Conservation (phyloP, 345 rosid genomes). For the Aurinia saxatilis region DNA sequence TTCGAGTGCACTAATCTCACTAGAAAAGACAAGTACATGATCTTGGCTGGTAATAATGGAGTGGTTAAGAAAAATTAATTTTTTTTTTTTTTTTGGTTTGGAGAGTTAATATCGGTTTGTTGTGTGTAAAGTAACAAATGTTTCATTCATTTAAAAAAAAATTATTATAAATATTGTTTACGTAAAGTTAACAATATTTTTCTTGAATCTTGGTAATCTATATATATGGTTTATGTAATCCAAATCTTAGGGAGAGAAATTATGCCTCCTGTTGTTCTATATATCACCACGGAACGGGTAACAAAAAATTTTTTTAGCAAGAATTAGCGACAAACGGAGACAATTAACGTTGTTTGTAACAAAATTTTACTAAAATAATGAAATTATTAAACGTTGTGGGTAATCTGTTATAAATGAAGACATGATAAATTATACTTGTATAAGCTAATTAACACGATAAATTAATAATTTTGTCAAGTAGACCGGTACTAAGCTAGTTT, state of each 20-base stretch:
- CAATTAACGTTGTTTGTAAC: too few species aligned
- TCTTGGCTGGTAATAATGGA: constrained; percentile 78
- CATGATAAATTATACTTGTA: too few species aligned
- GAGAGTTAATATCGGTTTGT: neutral
- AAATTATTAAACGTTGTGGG: too few species aligned
- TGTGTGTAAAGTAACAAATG: constrained; percentile 15
- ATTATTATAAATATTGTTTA: neutral
- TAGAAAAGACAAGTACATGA: constrained; percentile 64
- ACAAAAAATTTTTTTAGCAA: too few species aligned
- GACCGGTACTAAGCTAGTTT: too few species aligned
- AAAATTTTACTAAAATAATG: too few species aligned
- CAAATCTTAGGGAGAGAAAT: neutral
- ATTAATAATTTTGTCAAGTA: too few species aligned
- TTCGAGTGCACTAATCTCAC: constrained; percentile 63
- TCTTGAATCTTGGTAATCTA: neutral
- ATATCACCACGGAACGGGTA: too few species aligned
- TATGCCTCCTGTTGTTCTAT: too few species aligned
- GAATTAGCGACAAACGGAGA: too few species aligned
- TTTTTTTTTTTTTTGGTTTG: neutral
- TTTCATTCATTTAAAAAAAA: neutral
- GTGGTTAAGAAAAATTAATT: constrained; percentile 18
- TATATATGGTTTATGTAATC: neutral
- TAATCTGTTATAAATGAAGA: too few species aligned
- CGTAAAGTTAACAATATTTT: constrained; percentile 1
- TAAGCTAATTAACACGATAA: too few species aligned